Percentiles rank a stretch among this genome's conserved stretches.
phyloP scores from a whole-genome alignment of 345 rosid species.

The Nasturtium officinale region DNA sequence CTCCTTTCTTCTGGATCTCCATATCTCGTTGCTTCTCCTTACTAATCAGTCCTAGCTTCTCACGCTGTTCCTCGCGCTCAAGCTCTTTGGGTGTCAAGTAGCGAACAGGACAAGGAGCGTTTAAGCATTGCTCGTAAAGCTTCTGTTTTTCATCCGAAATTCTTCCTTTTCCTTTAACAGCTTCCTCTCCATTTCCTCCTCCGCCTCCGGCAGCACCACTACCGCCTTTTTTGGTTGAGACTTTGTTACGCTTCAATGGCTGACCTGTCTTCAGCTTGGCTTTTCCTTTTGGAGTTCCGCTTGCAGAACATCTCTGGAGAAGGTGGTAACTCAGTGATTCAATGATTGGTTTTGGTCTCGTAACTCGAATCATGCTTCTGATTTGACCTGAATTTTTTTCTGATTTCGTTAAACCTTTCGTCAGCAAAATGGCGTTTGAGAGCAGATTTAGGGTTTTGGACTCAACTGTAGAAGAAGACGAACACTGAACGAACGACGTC shows the following conservation, averaged over 20 bases:
- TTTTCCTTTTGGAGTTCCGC: slow-evolving; percentile 83
- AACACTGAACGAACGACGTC: background rate
- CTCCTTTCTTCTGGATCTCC: slow-evolving; percentile 79
- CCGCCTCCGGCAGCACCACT: slow-evolving; percentile 8
- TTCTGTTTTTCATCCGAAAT: slow-evolving; percentile 53
- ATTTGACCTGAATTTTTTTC: slow-evolving; percentile 12
- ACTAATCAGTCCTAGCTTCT: slow-evolving; percentile 81
- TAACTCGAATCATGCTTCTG: slow-evolving; percentile 47
- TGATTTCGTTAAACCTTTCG: background rate
- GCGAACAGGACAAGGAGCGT: slow-evolving; percentile 85
- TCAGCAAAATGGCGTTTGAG: slow-evolving; percentile 15
- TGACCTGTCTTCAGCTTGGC: slow-evolving; percentile 58
- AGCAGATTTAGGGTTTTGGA: slow-evolving; percentile 38
- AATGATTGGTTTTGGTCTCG: slow-evolving; percentile 46
- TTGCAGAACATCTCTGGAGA: slow-evolving; percentile 63
- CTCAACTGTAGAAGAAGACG: slow-evolving; percentile 22
- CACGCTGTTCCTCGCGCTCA: slow-evolving; percentile 77
- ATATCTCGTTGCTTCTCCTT: slow-evolving; percentile 74
- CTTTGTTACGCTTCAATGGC: slow-evolving; percentile 58
- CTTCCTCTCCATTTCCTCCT: slow-evolving; percentile 29
- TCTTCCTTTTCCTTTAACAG: slow-evolving; percentile 44
- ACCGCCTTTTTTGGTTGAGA: slow-evolving; percentile 60
- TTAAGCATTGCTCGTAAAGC: slow-evolving; percentile 71
- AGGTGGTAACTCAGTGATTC: slow-evolving; percentile 48
- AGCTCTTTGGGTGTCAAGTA: slow-evolving; percentile 60